These are phyloP conservation scores for Botrytis pseudocinerea DNA, from an alignment of 2,329 filamentous ascomycete genomes.

Conservation along the genomic window DNA sequence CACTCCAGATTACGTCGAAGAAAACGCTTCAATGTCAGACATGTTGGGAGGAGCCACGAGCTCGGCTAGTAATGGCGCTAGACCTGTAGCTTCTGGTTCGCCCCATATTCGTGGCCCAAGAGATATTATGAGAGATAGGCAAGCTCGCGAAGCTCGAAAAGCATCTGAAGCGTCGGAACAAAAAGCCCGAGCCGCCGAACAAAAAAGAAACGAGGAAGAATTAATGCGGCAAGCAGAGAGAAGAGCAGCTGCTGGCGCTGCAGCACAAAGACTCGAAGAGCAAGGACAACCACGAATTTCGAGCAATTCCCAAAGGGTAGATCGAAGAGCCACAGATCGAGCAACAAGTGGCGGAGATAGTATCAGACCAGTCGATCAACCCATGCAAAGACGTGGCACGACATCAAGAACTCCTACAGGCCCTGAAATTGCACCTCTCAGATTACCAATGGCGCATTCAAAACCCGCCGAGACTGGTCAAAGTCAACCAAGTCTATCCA, in stretches of 20 bases:
- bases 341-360: constrained; percentile 26
- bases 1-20: constrained; percentile 80
- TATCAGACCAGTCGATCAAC: constrained; percentile 27
- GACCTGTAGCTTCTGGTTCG: constrained; percentile 51
- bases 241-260: constrained; percentile 57
- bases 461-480: constrained; percentile 29
- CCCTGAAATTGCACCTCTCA: constrained; percentile 32
- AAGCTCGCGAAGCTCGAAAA: constrained; percentile 72
- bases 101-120: constrained; percentile 75
- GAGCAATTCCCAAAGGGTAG: constrained; percentile 39
- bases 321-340: constrained; percentile 35
- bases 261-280: constrained; percentile 41
- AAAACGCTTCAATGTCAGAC: constrained; percentile 91
- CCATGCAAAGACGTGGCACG: constrained; percentile 36
- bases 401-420: constrained; percentile 36
- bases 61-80: constrained; percentile 52
- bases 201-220: constrained; percentile 57
- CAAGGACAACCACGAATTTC: constrained; percentile 36
- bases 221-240: constrained; percentile 57
- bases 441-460: constrained; percentile 37
- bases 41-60: constrained; percentile 62
- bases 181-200: constrained; percentile 51
- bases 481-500: constrained; percentile 19
- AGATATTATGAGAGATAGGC: constrained; percentile 87
- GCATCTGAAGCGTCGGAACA: constrained; percentile 51